phyloP scores from a whole-genome alignment of 2,329 filamentous ascomycete species.

The Berkeleyomyces rouxiae region DNA sequence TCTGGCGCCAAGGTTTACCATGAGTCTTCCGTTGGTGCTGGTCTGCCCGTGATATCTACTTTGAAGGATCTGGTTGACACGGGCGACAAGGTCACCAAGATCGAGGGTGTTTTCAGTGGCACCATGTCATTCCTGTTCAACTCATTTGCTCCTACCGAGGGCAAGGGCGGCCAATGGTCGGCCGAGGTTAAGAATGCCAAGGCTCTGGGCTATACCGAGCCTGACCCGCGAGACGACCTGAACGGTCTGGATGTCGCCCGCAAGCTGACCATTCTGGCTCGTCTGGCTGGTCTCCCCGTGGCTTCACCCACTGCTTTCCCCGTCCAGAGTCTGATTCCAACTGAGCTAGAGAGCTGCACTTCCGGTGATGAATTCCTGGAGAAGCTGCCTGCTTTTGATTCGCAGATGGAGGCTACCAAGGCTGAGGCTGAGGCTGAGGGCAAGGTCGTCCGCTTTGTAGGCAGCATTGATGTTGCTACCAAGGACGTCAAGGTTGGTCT shows the following conservation, averaged over 20 bases:
- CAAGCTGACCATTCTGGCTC: conserved; percentile 86
- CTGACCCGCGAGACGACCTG: conserved; percentile 70
- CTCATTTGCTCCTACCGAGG: conserved; percentile 71
- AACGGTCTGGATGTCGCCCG: conserved; percentile 86
- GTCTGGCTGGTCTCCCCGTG: conserved; percentile 65
- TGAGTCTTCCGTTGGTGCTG: conserved; percentile 86
- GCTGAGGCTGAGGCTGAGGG: conserved; percentile 67
- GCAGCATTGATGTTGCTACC: conserved; percentile 71
- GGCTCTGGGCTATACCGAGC: conserved; percentile 81
- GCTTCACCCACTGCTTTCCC: conserved; percentile 78
- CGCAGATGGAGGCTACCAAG: conserved; percentile 80
- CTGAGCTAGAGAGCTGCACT: conserved; percentile 58
- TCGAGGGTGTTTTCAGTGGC: conserved; percentile 93
- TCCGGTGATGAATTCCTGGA: conserved; percentile 77
- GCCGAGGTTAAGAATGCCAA: conserved; percentile 86
- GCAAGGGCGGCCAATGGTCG: conserved; percentile 65
- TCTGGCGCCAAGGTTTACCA: conserved; percentile 78
- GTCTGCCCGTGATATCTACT: conserved; percentile 83
- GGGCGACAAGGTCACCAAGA: conserved; percentile 76
- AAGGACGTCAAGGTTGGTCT: conserved; percentile 81
- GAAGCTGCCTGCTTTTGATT: conserved; percentile 65
- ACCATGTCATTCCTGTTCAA: conserved; percentile 99
- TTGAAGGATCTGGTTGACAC: conserved; percentile 89
- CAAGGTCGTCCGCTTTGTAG: conserved; percentile 88
- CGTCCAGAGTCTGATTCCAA: conserved; percentile 82